phyloP scores from a whole-genome alignment of 768 basidiomycete genomes.

The Dictyophora rubrovolvata region DNA sequence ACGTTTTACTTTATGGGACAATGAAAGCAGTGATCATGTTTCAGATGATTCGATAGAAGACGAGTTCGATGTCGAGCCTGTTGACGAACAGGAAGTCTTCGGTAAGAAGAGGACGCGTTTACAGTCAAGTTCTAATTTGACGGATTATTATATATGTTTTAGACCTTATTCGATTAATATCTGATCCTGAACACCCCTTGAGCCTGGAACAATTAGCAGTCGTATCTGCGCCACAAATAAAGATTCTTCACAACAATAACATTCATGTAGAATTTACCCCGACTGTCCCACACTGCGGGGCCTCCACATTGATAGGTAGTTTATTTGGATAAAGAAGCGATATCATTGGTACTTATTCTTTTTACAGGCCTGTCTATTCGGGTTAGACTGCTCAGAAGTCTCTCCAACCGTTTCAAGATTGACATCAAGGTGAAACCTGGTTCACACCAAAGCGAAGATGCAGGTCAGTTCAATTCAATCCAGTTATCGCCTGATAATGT shows the following conservation, averaged over 20 bases:
- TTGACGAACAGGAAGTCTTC: constrained; percentile 89
- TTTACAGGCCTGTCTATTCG: constrained; percentile 83
- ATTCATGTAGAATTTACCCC: constrained; percentile 91
- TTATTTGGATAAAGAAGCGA: constrained; percentile 2
- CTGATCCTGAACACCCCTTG: constrained; percentile 89
- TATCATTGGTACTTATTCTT: not conserved
- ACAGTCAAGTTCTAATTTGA: not conserved
- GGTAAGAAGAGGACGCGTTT: constrained; percentile 39
- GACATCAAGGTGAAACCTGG: constrained; percentile 91
- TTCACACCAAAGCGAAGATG: constrained; percentile 89
- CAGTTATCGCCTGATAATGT: not conserved
- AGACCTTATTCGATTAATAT: constrained; percentile 89
- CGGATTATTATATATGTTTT: constrained; percentile 5
- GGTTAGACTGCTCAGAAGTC: constrained; percentile 77
- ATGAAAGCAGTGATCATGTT: constrained; percentile 27
- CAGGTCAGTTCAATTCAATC: constrained; percentile 36
- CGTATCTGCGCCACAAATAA: constrained; percentile 82
- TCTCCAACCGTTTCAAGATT: constrained; percentile 89
- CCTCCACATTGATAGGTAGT: constrained; percentile 92
- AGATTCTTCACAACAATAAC: constrained; percentile 39
- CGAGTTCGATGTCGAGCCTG: constrained; percentile 42
- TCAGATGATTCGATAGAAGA: constrained; percentile 29
- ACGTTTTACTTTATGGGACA: constrained; percentile 18
- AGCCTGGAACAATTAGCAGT: constrained; percentile 92
- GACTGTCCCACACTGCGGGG: constrained; percentile 94